Evolutionary conservation across 1,139 yeast species (phyloP), one percentile per base, ranked within the genome.

Genomic region (Yamadazyma dushanensis): DNA sequence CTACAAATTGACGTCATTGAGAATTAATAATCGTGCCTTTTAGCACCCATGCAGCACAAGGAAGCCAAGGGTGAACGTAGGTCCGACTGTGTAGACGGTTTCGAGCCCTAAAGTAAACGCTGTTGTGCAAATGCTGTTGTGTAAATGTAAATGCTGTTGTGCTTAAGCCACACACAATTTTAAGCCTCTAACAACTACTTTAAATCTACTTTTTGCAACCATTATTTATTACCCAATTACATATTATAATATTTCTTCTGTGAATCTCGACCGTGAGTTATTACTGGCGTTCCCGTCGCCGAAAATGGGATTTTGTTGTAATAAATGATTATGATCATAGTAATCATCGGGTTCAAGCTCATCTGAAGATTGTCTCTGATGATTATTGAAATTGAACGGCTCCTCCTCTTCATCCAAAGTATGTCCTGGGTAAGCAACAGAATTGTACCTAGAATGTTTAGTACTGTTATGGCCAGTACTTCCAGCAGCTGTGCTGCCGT

Each of bases 191-290:
- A n/a, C n/a, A n/a, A n/a, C n/a, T n/a, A n/a, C n/a, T n/a, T n/a
- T n/a, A n/a, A n/a, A n/a, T n/a, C n/a, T n/a, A 21, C 24, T 21
- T 5, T 21, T 21, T 9, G n/a, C 24, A 4, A 21, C n/a, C n/a
- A 21, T n/a, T 21, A 21, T 5, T 21, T 21, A 6, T 13, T 13
- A 6, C 18, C 16, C 7, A 4, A 11, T 13, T 20, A n/a, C 14
- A 13, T 18, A 25, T 19, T 25, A 25, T 14, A 25, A 20, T 15
- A 55, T 50, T 34, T 56, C 60, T 34, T 56, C 61, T 1, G 57
- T 54, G 30, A 56, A 56, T 17, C 61, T 36, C 4, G 61, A 56
- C 24, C 52, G 40, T 4, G 58, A 52, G 31, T 54, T 54, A 33
- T 54, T 52, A 38, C 57, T 52, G 10, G 40, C 43, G n/a, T 27